phyloP scores from a whole-genome alignment of 1,284 basidiomycete species.

The Exobasidium cylindrosporum region DNA sequence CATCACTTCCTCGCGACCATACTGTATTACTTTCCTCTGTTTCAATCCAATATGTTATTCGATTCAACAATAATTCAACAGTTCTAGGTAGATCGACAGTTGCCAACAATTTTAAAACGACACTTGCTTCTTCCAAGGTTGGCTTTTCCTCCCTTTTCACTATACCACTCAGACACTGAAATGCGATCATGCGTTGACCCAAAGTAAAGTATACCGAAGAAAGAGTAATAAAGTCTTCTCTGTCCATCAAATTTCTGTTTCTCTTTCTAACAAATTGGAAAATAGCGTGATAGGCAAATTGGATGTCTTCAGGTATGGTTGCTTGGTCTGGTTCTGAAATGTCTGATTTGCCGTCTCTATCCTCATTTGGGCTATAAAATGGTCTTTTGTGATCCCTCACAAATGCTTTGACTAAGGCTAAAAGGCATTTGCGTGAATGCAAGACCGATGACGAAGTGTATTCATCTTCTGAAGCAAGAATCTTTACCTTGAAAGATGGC shows the following conservation, averaged over 20 bases:
- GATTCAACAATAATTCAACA: not conserved
- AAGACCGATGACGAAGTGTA: not conserved
- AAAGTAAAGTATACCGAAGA: not conserved
- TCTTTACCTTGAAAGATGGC: not conserved
- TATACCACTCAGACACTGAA: not conserved
- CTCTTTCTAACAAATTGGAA: not conserved
- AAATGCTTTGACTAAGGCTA: not conserved
- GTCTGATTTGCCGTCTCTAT: not conserved
- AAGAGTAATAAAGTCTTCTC: not conserved
- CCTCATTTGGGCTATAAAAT: not conserved
- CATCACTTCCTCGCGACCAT: not conserved
- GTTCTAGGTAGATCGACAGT: not conserved
- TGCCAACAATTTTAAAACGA: not conserved
- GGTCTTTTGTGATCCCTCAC: not conserved
- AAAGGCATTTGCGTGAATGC: not conserved
- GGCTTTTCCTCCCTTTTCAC: not conserved
- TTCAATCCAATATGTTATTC: not conserved
- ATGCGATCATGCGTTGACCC: not conserved
- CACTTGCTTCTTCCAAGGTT: not conserved
- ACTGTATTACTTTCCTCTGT: not conserved
- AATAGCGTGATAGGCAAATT: not conserved
- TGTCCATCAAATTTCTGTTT: not conserved
- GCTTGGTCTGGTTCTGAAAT: not conserved
- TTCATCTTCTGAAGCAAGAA: not conserved
- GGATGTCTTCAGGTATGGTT: not conserved